Evolutionary conservation across 2,329 filamentous ascomycete genomes (phyloP).

Genomic region (Tympanopsis confertula): DNA sequence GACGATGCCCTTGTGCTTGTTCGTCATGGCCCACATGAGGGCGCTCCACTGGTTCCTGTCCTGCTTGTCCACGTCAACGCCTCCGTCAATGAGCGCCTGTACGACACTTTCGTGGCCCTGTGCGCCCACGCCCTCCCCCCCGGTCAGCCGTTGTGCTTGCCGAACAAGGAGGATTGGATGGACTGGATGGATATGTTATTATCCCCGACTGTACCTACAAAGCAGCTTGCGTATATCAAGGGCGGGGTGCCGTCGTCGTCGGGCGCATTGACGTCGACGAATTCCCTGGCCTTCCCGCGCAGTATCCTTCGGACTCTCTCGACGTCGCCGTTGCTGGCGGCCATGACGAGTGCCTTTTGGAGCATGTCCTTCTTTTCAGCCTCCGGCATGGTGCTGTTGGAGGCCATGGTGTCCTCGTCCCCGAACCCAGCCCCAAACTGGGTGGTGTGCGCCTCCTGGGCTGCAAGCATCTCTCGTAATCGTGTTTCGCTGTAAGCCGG

Average conservation of each 20-base stretch:
- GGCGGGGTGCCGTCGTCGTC: conserved; percentile 96
- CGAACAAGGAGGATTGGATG: background rate
- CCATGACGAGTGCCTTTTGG: conserved; percentile 85
- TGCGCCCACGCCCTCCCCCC: background rate
- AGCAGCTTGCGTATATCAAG: conserved; percentile 94
- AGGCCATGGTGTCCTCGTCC: conserved; percentile 69
- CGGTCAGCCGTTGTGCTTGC: conserved; percentile 5
- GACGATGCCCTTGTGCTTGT: conserved; percentile 88
- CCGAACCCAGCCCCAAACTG: conserved; percentile 61
- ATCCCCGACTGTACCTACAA: conserved; percentile 45
- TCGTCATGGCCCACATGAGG: conserved; percentile 99
- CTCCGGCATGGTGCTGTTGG: conserved; percentile 60
- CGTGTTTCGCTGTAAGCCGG: conserved; percentile 69
- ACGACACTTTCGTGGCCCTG: conserved; percentile 86
- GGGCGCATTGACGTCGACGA: conserved; percentile 73
- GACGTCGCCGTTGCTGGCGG: conserved; percentile 88
- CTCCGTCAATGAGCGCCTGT: conserved; percentile 68
- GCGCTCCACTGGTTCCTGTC: conserved; percentile 96
- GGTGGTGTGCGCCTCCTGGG: conserved; percentile 64
- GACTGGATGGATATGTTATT: background rate
- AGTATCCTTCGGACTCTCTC: conserved; percentile 68
- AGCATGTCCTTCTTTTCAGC: conserved; percentile 71
- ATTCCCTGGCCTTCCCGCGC: conserved; percentile 59
- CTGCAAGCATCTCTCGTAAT: conserved; percentile 89
- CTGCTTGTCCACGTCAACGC: conserved; percentile 81